These are phyloP conservation scores for Teunomyces atbi DNA, from an alignment of 805 yeast species.

Conservation along the genomic window DNA sequence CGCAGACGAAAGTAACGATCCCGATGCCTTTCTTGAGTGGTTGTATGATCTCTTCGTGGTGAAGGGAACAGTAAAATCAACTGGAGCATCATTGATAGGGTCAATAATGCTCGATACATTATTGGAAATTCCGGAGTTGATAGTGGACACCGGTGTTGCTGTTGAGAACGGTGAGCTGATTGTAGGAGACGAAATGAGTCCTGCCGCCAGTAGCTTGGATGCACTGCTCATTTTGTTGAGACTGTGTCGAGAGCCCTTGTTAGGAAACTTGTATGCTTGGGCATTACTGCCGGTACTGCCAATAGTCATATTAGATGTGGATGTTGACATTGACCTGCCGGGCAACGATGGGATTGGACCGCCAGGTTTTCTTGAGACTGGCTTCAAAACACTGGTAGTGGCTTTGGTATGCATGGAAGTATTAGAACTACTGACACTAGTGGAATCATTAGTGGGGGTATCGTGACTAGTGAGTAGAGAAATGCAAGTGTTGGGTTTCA, in stretches of 20 bases:
- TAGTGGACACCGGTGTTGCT: conserved; percentile 28
- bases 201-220: conserved; percentile 8
- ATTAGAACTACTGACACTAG: conserved; percentile 2
- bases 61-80: conserved; percentile 32
- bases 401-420: conserved; percentile 2
- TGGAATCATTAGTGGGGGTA: neutral
- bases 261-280: conserved; percentile 14
- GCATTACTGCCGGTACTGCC: neutral
- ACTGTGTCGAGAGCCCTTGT: conserved; percentile 11
- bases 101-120: conserved; percentile 25
- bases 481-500: conserved; percentile 1
- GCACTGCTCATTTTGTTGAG: conserved; percentile 10
- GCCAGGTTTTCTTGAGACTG: conserved; percentile 9
- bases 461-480: neutral
- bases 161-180: conserved; percentile 37
- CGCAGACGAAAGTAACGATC: conserved; percentile 20
- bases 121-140: conserved; percentile 19
- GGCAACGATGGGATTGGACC: conserved; percentile 8
- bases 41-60: conserved; percentile 10
- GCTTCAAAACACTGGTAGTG: conserved; percentile 8
- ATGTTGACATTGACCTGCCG: neutral
- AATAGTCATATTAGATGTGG: neutral
- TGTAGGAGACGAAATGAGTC: conserved; percentile 26
- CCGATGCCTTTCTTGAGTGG: conserved; percentile 19
- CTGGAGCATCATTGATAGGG: conserved; percentile 40